Percentiles rank a stretch among this genome's conserved stretches.
These are phyloP conservation scores for Neurospora sp. DNA, from an alignment of 495 filamentous ascomycete species.

Conservation along the genomic window DNA sequence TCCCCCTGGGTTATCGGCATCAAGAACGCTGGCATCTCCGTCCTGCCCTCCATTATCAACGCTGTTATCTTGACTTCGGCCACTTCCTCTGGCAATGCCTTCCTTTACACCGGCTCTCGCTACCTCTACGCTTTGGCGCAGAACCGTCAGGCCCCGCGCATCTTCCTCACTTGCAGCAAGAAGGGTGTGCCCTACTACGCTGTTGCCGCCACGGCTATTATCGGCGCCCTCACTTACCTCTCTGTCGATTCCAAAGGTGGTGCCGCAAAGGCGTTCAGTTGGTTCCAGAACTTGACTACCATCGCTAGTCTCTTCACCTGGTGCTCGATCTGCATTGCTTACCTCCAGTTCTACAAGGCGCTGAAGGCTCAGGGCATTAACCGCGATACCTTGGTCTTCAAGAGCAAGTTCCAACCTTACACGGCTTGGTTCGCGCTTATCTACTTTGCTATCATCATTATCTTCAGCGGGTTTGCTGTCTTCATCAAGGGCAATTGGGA, in stretches of 20 bases:
- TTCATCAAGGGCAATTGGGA: slow-evolving; percentile 46
- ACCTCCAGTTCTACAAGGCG: slow-evolving; percentile 51
- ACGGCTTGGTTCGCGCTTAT: slow-evolving; percentile 39
- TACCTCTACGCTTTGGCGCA: slow-evolving; percentile 51
- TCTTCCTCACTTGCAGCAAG: slow-evolving; percentile 41
- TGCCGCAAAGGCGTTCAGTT: slow-evolving; percentile 40
- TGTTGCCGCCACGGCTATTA: slow-evolving; percentile 38
- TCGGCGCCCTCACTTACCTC: slow-evolving; percentile 43
- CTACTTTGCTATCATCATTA: slow-evolving; percentile 38
- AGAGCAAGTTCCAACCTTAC: slow-evolving; percentile 43
- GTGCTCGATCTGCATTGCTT: slow-evolving; percentile 50
- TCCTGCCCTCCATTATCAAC: slow-evolving; percentile 58
- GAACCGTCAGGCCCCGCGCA: slow-evolving; percentile 45
- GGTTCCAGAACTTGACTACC: slow-evolving; percentile 45
- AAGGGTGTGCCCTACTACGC: slow-evolving; percentile 39
- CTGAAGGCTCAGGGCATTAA: slow-evolving; percentile 37
- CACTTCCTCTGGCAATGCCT: slow-evolving; percentile 58
- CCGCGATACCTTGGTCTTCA: slow-evolving; percentile 39
- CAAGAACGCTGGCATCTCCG: slow-evolving; percentile 50
- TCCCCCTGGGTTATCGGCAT: slow-evolving; percentile 53
- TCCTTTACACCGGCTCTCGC: slow-evolving; percentile 58
- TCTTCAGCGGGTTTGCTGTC: slow-evolving; percentile 55
- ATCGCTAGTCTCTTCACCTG: slow-evolving; percentile 27
- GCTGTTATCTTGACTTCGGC: slow-evolving; percentile 57
- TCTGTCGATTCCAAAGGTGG: slow-evolving; percentile 31